A percentile compares a stretch with the other conserved stretches of the same genome.
These are phyloP conservation scores for Fabrea salina DNA, from an alignment of 169 alveolate genomes.

Conservation along the genomic window DNA sequence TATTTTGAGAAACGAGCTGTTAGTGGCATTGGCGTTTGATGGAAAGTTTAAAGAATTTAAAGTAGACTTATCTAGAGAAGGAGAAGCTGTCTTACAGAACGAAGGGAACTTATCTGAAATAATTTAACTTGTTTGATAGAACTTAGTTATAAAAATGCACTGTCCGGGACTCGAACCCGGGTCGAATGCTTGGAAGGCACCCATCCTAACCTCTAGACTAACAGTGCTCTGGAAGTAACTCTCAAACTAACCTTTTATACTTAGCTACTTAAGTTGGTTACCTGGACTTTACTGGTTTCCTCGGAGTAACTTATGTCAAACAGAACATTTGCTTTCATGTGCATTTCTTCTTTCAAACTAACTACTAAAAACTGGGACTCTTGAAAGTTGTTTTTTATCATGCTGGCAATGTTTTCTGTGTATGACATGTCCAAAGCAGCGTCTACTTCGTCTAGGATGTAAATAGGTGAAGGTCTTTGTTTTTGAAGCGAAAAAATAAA, in stretches of 20 bases:
- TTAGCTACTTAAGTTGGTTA: no score
- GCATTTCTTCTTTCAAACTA: constrained; percentile 97
- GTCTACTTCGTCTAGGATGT: constrained; percentile 99
- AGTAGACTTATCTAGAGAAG: no score
- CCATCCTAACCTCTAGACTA: constrained; percentile 82
- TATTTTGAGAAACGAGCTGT: no score
- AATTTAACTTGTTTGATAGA: no score
- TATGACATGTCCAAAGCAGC: constrained; percentile 99
- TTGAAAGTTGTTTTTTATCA: constrained; percentile 96
- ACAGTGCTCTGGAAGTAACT: constrained; percentile 38
- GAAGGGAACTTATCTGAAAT: no score
- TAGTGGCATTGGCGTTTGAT: no score
- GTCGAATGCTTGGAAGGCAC: constrained; percentile 80
- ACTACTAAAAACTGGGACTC: constrained; percentile 96
- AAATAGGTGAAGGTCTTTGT: constrained; percentile 98
- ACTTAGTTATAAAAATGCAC: no score
- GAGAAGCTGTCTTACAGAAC: no score
- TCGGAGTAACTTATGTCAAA: no score
- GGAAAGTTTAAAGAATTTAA: no score
- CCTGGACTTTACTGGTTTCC: no score
- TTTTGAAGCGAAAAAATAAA: constrained; percentile 94
- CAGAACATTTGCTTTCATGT: constrained; percentile 96
- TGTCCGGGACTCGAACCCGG: constrained; percentile 86
- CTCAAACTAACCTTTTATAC: no score
- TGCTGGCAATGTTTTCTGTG: constrained; percentile 95